Percentiles rank a stretch among this genome's conserved stretches.
phyloP scores from a whole-genome alignment of 306 rosid genomes.

The Heteromeles arbutifolia region DNA sequence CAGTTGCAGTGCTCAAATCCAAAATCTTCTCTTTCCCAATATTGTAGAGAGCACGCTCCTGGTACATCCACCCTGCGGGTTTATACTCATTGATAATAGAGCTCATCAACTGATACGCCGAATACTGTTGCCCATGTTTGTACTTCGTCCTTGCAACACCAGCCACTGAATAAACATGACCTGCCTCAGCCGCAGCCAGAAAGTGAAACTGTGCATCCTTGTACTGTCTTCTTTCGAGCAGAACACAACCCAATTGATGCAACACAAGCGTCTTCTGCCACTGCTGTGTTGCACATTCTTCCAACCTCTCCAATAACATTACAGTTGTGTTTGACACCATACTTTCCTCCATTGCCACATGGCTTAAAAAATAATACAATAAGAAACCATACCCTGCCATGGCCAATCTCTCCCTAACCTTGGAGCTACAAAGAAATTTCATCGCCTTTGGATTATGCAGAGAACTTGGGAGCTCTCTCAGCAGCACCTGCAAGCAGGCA shows the following conservation, averaged over 20 bases:
- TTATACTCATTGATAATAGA: conserved; percentile 54
- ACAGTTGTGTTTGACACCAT: conserved; percentile 48
- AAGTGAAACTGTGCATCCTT: conserved; percentile 48
- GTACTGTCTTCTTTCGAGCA: conserved; percentile 59
- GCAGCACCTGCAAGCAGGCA: conserved; percentile 63
- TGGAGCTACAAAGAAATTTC: conserved; percentile 40
- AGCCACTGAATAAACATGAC: conserved; percentile 66
- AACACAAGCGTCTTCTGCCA: conserved; percentile 67
- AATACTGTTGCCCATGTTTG: conserved; percentile 66
- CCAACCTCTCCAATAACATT: conserved; percentile 62
- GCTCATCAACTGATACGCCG: conserved; percentile 62
- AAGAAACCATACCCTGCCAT: conserved; percentile 50
- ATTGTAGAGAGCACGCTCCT: conserved; percentile 66
- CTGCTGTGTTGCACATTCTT: conserved; percentile 44
- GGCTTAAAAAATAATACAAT: conserved; percentile 68
- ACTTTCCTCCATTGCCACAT: conserved; percentile 69
- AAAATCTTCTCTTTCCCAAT: conserved; percentile 58
- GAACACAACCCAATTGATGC: conserved; percentile 67
- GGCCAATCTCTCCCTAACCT: conserved; percentile 48
- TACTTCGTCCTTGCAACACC: conserved; percentile 71
- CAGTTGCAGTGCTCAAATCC: conserved; percentile 68
- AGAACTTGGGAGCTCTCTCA: conserved; percentile 59
- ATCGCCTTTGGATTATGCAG: conserved; percentile 38
- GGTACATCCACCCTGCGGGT: conserved; percentile 88
- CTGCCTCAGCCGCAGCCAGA: conserved; percentile 51